Conservation (phyloP, 108 stramenopile species). For the Craspedostauros australis region DNA sequence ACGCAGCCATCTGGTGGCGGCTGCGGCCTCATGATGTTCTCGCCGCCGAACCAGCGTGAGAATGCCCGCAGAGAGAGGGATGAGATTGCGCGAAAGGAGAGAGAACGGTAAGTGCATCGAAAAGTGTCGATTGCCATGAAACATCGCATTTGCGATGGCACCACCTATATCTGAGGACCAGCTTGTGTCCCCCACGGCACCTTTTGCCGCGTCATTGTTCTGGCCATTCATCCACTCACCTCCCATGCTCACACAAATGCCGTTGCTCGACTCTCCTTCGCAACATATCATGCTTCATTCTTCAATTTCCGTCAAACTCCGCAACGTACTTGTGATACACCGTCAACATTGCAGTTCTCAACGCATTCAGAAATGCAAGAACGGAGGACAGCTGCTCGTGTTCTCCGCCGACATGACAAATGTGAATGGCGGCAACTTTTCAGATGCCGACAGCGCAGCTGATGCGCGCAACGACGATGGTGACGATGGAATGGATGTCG, state of each 20-base stretch:
- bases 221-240: too few relatives aligned
- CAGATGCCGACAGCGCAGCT: not conserved
- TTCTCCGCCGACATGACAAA: slow-evolving; percentile 14
- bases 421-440: not conserved
- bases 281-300: too few relatives aligned
- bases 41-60: slow-evolving; percentile 37
- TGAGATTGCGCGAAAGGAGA: slow-evolving; percentile 15
- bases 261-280: too few relatives aligned
- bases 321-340: too few relatives aligned
- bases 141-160: not conserved
- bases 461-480: not conserved
- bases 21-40: slow-evolving; percentile 18
- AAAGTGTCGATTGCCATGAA: too few relatives aligned
- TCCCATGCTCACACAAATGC: too few relatives aligned
- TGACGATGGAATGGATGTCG: not conserved
- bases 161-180: too few relatives aligned
- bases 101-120: slow-evolving; percentile 26
- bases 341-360: not conserved
- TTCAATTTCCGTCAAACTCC: too few relatives aligned
- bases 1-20: slow-evolving; percentile 11
- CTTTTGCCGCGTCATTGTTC: too few relatives aligned
- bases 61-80: slow-evolving; percentile 27
- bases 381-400: slow-evolving; percentile 27
- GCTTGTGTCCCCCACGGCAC: too few relatives aligned
- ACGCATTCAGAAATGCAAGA: slow-evolving; percentile 17